phyloP scores from a whole-genome alignment of 1,139 yeast species.

The Wickerhamomyces sp. region DNA sequence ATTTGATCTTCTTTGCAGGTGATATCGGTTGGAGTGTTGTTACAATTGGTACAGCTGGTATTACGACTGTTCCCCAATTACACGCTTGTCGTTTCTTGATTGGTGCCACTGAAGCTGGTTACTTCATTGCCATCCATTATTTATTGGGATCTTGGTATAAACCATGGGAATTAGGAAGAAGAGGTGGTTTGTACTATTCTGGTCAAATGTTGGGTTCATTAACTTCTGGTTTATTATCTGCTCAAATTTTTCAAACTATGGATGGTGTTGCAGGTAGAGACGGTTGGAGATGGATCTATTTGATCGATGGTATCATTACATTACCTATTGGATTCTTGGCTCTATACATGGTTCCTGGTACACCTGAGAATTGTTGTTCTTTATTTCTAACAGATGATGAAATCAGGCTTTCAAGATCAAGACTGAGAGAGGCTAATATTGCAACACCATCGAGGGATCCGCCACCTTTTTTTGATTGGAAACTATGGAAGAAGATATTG shows the following conservation, averaged over 20 bases:
- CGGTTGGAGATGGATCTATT: conserved; percentile 65
- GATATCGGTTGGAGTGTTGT: conserved; percentile 22
- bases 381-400: conserved; percentile 30
- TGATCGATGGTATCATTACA: conserved; percentile 52
- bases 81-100: conserved; percentile 49
- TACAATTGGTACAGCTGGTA: conserved; percentile 13
- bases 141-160: conserved; percentile 29
- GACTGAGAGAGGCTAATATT: too few species aligned
- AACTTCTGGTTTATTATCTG: conserved; percentile 60
- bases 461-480: too few species aligned
- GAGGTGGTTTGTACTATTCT: conserved; percentile 48
- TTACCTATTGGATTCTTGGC: conserved; percentile 49
- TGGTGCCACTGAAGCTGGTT: conserved; percentile 59
- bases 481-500: too few species aligned
- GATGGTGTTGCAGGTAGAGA: conserved; percentile 41
- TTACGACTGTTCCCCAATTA: conserved; percentile 43
- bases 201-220: conserved; percentile 59
- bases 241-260: conserved; percentile 47
- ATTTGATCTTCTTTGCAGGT: conserved; percentile 10
- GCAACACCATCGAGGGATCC: too few species aligned
- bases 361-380: conserved; percentile 34
- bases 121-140: conserved; percentile 41
- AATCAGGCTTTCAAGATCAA: conserved; percentile 28
- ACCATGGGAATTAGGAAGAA: conserved; percentile 31
- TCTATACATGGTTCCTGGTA: conserved; percentile 48